phyloP scores from a whole-genome alignment of 1,284 basidiomycete species.

The Sphagnurus paluster region DNA sequence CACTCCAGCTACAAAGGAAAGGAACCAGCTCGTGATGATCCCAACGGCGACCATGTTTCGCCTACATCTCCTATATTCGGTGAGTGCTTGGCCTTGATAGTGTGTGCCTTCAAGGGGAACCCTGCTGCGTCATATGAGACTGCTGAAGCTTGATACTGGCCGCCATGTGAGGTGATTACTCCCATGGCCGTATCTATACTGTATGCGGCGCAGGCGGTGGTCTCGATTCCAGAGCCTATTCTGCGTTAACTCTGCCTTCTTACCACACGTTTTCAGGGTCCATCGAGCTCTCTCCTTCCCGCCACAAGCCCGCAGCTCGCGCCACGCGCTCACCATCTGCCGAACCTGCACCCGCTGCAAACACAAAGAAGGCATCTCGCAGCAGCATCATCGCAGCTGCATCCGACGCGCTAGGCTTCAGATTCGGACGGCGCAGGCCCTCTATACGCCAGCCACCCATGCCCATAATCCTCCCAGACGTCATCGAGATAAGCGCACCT shows the following conservation, averaged over 20 bases:
- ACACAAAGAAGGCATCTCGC: constrained; percentile 34
- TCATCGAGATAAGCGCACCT: constrained; percentile 69
- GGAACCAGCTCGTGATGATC: constrained; percentile 24
- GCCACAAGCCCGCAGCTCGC: constrained; percentile 24
- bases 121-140: no score
- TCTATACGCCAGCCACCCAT: constrained; percentile 40
- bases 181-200: no score
- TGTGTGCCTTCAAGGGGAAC: no score
- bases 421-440: constrained; percentile 46
- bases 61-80: constrained; percentile 23
- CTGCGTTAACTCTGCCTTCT: constrained; percentile 1
- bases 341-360: constrained; percentile 21
- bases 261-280: constrained; percentile 10
- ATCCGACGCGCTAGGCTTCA: constrained; percentile 50
- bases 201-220: no score
- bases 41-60: constrained; percentile 18
- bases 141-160: no score
- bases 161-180: no score
- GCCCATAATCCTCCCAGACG: constrained; percentile 56
- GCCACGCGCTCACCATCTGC: constrained; percentile 26
- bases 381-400: constrained; percentile 54
- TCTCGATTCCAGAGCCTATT: no score
- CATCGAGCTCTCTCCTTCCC: constrained; percentile 22
- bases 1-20: constrained; percentile 32
- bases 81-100: constrained; percentile 18